Evolutionary conservation across 805 yeast genomes (phyloP).

Genomic region (Spathaspora gorwiae): DNA sequence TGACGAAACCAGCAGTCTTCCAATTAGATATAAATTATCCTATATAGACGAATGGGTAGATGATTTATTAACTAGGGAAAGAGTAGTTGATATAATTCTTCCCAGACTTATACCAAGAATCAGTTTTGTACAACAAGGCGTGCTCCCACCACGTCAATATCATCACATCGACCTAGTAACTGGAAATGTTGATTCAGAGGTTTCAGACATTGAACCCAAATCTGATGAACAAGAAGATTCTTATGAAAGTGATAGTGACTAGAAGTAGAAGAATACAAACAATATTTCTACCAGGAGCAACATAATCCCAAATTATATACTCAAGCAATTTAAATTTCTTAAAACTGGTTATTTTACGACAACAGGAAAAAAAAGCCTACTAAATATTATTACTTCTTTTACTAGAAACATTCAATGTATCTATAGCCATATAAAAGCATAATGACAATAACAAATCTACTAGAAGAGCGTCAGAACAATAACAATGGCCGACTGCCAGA

Average conservation of each 20-base stretch:
- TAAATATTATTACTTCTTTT: no score
- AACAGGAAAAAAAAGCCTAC: no score
- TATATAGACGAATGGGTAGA: constrained; percentile 78
- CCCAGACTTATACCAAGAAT: constrained; percentile 53
- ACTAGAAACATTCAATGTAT: no score
- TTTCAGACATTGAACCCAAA: constrained; percentile 12
- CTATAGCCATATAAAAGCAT: not conserved
- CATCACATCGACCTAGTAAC: constrained; percentile 10
- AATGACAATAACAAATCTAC: constrained; percentile 35
- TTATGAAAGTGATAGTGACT: constrained; percentile 40
- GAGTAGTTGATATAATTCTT: constrained; percentile 69
- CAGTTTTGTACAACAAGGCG: constrained; percentile 38
- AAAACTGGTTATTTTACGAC: no score
- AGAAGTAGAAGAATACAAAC: no score
- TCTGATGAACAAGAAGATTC: constrained; percentile 5
- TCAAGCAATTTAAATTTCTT: no score
- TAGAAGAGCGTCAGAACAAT: constrained; percentile 1
- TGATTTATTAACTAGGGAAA: constrained; percentile 46
- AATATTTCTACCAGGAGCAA: no score
- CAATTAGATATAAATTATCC: constrained; percentile 30
- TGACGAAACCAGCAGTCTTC: constrained; percentile 8
- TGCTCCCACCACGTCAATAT: constrained; percentile 37
- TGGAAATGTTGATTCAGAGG: constrained; percentile 15
- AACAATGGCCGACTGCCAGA: constrained; percentile 11
- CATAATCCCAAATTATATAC: no score